Percentiles rank a stretch among this genome's conserved stretches.
phyloP scores from a whole-genome alignment of 140 eudicot species.

The Stevia rebaudiana region DNA sequence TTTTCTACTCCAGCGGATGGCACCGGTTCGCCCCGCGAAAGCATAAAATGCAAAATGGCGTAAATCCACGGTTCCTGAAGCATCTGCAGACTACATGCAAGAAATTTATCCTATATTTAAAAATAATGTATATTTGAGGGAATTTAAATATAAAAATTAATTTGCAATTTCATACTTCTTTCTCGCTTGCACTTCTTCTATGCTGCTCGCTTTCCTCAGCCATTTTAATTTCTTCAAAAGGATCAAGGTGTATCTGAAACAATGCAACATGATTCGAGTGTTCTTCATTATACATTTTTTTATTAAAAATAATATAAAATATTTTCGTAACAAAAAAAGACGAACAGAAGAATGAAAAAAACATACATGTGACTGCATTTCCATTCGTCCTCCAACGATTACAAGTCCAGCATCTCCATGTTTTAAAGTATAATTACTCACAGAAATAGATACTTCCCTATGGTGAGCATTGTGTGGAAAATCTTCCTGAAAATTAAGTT shows the following conservation, averaged over 20 bases:
- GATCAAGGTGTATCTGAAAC: slow-evolving; percentile 74
- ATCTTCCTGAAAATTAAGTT: slow-evolving; percentile 57
- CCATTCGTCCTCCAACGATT: slow-evolving; percentile 93
- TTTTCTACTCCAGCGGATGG: slow-evolving; percentile 86
- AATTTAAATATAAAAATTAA: slow-evolving; percentile 2
- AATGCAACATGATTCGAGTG: background rate
- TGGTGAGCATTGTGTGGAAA: slow-evolving; percentile 96
- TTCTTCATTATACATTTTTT: background rate
- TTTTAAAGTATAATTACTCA: slow-evolving; percentile 82
- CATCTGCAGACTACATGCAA: slow-evolving; percentile 51
- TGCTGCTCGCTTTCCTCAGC: slow-evolving; percentile 75
- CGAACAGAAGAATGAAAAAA: too few species aligned
- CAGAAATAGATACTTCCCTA: slow-evolving; percentile 78
- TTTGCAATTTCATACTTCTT: slow-evolving; percentile 49
- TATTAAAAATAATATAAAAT: too few species aligned
- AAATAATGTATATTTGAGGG: background rate
- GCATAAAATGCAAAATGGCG: slow-evolving; percentile 97
- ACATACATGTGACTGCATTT: slow-evolving; percentile 92
- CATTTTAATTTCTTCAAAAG: slow-evolving; percentile 85
- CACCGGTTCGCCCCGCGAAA: slow-evolving; percentile 85
- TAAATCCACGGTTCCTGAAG: slow-evolving; percentile 57
- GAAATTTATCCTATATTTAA: slow-evolving; percentile 12
- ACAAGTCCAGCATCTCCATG: slow-evolving; percentile 94
- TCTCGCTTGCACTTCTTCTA: slow-evolving; percentile 89
- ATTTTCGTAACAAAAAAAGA: too few species aligned